These are phyloP conservation scores for Macadamia tetraphylla DNA, from an alignment of 164 flowering plant genomes.

Conservation along the genomic window DNA sequence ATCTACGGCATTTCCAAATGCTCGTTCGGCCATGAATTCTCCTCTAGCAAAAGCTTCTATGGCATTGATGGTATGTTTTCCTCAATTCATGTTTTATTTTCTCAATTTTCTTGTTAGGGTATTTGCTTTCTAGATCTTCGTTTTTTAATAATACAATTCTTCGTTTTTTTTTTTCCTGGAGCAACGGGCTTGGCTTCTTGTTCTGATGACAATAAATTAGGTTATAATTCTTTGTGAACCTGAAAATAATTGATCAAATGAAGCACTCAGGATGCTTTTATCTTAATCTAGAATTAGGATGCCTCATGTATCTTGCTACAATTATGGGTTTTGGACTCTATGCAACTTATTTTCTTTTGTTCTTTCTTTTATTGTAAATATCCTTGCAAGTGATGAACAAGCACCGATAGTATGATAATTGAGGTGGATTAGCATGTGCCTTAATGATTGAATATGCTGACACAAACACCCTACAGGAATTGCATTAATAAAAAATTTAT, in stretches of 20 bases:
- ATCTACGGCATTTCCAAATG: slow-evolving; percentile 68
- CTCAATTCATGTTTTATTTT: background rate
- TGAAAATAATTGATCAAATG: too few relatives aligned
- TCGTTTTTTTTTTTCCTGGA: too few relatives aligned
- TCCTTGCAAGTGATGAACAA: background rate
- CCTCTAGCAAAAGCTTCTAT: slow-evolving; percentile 74
- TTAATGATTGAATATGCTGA: too few relatives aligned
- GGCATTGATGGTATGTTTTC: slow-evolving; percentile 67
- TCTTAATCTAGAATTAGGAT: background rate
- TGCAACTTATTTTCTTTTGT: background rate
- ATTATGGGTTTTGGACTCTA: background rate
- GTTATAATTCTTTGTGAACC: too few relatives aligned
- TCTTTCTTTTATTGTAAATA: background rate
- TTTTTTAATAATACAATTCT: too few relatives aligned
- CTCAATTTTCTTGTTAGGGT: background rate
- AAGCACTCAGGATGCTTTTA: too few relatives aligned
- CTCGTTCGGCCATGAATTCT: slow-evolving; percentile 83
- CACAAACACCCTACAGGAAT: too few relatives aligned
- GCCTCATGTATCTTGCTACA: background rate
- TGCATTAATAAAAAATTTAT: too few relatives aligned
- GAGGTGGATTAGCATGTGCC: too few relatives aligned
- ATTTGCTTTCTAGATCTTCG: too few relatives aligned
- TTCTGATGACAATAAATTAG: too few relatives aligned
- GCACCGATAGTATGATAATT: background rate
- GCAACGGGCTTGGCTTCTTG: too few relatives aligned